Evolutionary conservation across 2,329 filamentous ascomycete species (phyloP), one percentile per base, ranked within the genome.

Genomic region (Epichloe elymi): DNA sequence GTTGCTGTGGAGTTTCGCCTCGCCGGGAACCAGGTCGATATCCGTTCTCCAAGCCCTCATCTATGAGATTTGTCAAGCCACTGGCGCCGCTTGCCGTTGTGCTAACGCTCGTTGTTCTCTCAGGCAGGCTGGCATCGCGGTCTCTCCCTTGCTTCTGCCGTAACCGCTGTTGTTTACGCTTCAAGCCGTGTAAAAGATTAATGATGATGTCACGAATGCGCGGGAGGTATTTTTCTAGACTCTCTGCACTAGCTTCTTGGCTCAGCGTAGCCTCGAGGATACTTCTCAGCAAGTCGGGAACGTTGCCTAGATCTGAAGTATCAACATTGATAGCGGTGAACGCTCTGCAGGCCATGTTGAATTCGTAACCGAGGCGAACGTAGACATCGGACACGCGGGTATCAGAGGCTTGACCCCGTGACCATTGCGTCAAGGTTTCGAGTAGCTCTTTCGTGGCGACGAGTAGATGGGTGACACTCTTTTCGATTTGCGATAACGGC

Each of bases 141-240:
- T 83, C 80, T 52, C 76, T 72, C 4, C 72, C 66, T 58, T 82
- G 78, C 56, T 78, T 82, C 60, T 83, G 80, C 30, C 81, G 73
- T 61, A 98, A 70, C 60, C 89, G 88, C 63, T 95, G 90, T 65
- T 98, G 93, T 67, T 98, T 98, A 67, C 91, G 85, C 73, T 98
- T 98, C 56, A 98, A 71, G 2, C 93, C 93, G 65, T 98, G 93
- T 8, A 98, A 78, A 33, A 98, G 75, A 64, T 95, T 96, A 67
- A 98, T 97, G 64, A 98, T 98, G 61, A 98, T 98, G 67, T 98
- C 93, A 60, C 93, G 83, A 66, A 98, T 98, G 53, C 86, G 82
- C 1, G 93, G 93, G 35, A 98, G 74, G 66, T 95, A 98, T 65
- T 86, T 86, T 66, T 98, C 93, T 54, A 98, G 75, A 66, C 90